Percentiles rank a stretch among this genome's conserved stretches.
Evolutionary conservation across 2,329 filamentous ascomycete genomes (phyloP).

Genomic region (Curvularia verruculosa): DNA sequence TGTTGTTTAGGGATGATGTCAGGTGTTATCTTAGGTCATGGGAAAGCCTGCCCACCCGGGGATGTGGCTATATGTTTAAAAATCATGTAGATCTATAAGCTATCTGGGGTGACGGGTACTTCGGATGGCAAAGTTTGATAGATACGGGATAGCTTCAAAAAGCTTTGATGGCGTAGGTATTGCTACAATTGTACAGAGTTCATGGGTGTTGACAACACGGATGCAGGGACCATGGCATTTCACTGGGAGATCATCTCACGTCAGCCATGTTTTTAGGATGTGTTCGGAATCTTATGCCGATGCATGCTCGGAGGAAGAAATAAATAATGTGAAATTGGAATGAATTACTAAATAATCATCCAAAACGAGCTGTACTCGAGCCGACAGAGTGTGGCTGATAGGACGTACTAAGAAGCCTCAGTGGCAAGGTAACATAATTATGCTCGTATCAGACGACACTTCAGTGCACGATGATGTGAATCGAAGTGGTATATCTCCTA

Average conservation of each 20-base stretch:
- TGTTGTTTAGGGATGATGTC: background rate
- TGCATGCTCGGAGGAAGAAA: background rate
- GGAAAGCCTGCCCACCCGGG: background rate
- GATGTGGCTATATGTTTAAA: background rate
- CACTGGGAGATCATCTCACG: background rate
- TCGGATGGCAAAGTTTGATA: background rate
- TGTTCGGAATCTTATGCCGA: background rate
- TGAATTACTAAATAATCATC: background rate
- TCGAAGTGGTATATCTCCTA: constrained; percentile 9
- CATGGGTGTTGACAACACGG: background rate
- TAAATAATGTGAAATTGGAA: background rate
- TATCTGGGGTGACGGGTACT: too few relatives aligned
- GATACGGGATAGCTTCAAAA: background rate
- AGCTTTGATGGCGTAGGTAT: background rate
- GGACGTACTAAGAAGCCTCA: background rate
- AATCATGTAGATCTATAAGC: too few relatives aligned
- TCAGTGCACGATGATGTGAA: background rate
- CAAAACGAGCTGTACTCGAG: background rate
- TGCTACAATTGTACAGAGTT: background rate
- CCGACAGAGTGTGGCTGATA: background rate
- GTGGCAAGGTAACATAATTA: background rate
- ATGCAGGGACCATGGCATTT: background rate
- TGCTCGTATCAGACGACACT: background rate
- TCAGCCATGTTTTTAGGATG: background rate
- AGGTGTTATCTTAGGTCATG: background rate